Evolutionary conservation across 768 basidiomycete species (phyloP).

Genomic region (Leccinum subgranulosum): DNA sequence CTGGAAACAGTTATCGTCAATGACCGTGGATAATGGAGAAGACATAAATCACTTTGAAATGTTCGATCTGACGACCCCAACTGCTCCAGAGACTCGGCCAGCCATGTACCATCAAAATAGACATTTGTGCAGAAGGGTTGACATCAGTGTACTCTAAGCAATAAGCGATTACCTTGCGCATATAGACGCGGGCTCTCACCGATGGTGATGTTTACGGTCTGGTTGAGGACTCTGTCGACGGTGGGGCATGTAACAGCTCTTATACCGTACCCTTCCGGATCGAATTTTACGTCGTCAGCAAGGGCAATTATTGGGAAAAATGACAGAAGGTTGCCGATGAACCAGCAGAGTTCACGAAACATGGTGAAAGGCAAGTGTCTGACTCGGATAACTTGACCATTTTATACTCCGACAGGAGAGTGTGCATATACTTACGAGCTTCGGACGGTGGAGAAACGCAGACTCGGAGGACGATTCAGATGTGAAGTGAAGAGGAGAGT

Average conservation of each 20-base stretch:
- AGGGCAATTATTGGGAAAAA: not conserved
- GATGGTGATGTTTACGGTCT: slow-evolving; percentile 40
- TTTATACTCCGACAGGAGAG: not conserved
- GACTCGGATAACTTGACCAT: not conserved
- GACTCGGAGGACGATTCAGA: too few species aligned
- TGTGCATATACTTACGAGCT: too few species aligned
- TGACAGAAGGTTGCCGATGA: slow-evolving; percentile 4
- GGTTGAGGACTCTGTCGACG: slow-evolving; percentile 34
- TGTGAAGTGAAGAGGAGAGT: too few species aligned
- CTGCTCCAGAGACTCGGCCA: slow-evolving; percentile 78
- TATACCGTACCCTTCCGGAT: slow-evolving; percentile 37
- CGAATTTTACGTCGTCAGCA: slow-evolving; percentile 24
- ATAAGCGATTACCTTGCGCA: not conserved
- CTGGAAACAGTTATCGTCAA: slow-evolving; percentile 28
- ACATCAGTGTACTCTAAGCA: slow-evolving; percentile 59
- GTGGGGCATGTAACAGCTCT: slow-evolving; percentile 40
- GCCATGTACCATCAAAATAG: slow-evolving; percentile 70
- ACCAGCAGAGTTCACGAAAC: not conserved
- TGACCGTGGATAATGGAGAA: too few species aligned
- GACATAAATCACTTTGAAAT: slow-evolving; percentile 47
- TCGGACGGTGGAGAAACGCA: too few species aligned
- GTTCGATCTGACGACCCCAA: slow-evolving; percentile 69
- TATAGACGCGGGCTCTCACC: slow-evolving; percentile 35
- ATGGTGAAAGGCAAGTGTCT: not conserved
- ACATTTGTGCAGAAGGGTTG: slow-evolving; percentile 48